phyloP scores from a whole-genome alignment of 2,329 filamentous ascomycete genomes.

The Phyllosticta citrichinensis region DNA sequence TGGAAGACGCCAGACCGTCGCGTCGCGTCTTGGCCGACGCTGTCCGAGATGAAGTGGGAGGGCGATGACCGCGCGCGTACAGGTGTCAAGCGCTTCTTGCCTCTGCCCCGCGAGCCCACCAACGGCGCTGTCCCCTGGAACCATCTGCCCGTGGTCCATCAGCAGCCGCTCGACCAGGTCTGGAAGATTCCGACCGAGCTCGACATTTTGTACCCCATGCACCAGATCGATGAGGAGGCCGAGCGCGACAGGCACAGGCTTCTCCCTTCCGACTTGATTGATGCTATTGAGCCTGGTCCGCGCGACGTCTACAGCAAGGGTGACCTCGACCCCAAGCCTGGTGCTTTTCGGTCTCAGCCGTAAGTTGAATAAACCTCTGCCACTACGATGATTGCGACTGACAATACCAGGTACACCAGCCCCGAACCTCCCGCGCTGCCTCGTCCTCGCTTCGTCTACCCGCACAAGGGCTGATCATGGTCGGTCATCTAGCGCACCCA shows the following conservation, averaged over 20 bases:
- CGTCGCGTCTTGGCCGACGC: constrained; percentile 31
- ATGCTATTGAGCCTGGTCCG: constrained; percentile 10
- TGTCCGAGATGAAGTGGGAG: constrained; percentile 37
- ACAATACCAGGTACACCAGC: not conserved
- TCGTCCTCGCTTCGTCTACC: not conserved
- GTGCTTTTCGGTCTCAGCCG: not conserved
- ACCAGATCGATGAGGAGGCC: constrained; percentile 17
- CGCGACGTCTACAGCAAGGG: constrained; percentile 1
- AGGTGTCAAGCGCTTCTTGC: constrained; percentile 31
- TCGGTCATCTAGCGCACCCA: no score
- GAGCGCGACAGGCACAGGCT: constrained; percentile 9
- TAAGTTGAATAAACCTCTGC: not conserved
- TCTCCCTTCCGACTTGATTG: constrained; percentile 11
- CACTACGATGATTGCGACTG: not conserved
- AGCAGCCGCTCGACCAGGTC: constrained; percentile 31
- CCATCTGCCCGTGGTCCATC: constrained; percentile 27
- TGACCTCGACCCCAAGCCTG: not conserved
- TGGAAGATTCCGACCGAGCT: constrained; percentile 26
- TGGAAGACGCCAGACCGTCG: constrained; percentile 19
- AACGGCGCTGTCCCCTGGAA: constrained; percentile 33
- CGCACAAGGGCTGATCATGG: not conserved
- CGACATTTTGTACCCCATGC: constrained; percentile 28
- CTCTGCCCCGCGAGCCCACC: constrained; percentile 33
- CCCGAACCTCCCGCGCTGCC: not conserved
- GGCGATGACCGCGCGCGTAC: constrained; percentile 38